Percentiles rank a stretch among this genome's conserved stretches.
phyloP scores from a whole-genome alignment of 2,329 filamentous ascomycete genomes.

The Fusarium udum region DNA sequence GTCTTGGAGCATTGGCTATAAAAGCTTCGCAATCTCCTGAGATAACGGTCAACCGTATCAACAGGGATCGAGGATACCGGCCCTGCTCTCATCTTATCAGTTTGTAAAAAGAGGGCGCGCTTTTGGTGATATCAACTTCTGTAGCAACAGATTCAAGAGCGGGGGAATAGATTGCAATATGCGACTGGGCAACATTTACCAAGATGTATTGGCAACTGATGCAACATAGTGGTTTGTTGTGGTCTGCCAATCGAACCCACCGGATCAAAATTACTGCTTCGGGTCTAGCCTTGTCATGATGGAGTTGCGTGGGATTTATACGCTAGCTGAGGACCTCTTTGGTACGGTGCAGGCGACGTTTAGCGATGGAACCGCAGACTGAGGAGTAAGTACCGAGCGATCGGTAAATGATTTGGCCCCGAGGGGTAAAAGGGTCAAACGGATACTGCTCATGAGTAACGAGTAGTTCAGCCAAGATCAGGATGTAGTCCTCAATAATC shows the following conservation, averaged over 20 bases:
- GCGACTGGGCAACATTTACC: not conserved
- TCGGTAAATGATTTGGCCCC: not conserved
- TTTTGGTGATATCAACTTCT: not conserved
- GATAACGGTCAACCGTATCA: rapidly evolving
- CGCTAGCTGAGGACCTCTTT: not conserved
- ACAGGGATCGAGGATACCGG: not conserved
- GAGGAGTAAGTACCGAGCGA: not conserved
- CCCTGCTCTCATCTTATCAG: not conserved
- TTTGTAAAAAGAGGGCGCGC: not conserved
- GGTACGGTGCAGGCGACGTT: not conserved
- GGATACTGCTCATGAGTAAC: rapidly evolving
- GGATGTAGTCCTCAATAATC: rapidly evolving
- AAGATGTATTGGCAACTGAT: not conserved
- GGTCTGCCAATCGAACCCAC: not conserved
- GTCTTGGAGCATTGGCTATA: rapidly evolving
- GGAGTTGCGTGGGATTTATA: not conserved
- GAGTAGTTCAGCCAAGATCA: not conserved
- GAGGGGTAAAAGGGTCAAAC: not conserved
- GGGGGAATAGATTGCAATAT: too few relatives aligned
- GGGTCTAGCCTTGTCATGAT: not conserved
- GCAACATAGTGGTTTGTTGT: too few relatives aligned
- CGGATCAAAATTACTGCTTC: not conserved
- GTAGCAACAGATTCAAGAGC: not conserved
- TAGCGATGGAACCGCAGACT: not conserved
- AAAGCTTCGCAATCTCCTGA: not conserved